Evolutionary conservation across 768 basidiomycete genomes (phyloP).

Genomic region (Calocybe cyanea): DNA sequence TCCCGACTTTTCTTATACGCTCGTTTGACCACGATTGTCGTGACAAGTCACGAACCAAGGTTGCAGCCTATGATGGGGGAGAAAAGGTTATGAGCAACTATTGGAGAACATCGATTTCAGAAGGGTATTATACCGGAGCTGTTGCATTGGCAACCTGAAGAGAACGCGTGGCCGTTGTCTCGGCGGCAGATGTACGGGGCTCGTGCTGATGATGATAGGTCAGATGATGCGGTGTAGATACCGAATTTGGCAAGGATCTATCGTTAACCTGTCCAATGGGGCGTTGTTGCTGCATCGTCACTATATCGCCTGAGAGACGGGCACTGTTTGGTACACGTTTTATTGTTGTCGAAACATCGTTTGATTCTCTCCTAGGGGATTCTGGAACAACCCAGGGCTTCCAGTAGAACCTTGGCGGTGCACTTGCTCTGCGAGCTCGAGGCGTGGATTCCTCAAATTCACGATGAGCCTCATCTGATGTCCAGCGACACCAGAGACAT

Average conservation of each 20-base stretch:
- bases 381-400: constrained; percentile 2
- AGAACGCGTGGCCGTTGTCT: constrained; percentile 3
- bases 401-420: constrained; percentile 22
- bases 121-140: constrained; percentile 6
- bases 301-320: too few relatives aligned
- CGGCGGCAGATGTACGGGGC: neutral
- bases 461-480: constrained; percentile 35
- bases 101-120: neutral
- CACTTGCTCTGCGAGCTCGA: constrained; percentile 30
- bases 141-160: constrained; percentile 14
- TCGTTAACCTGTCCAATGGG: neutral
- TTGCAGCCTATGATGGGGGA: constrained; percentile 1
- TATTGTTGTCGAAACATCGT: neutral
- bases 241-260: neutral
- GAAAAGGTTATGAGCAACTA: neutral
- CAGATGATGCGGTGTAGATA: neutral
- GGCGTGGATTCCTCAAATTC: constrained; percentile 36
- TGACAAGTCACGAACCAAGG: neutral
- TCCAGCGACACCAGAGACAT: constrained; percentile 51
- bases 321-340: too few relatives aligned
- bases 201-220: neutral
- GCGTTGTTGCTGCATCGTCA: too few relatives aligned
- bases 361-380: neutral
- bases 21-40: constrained; percentile 7
- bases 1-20: constrained; percentile 1